A percentile compares a stretch with the other conserved stretches of the same genome.
These are phyloP conservation scores for Spathaspora girioi DNA, from an alignment of 805 yeast genomes.

Conservation along the genomic window DNA sequence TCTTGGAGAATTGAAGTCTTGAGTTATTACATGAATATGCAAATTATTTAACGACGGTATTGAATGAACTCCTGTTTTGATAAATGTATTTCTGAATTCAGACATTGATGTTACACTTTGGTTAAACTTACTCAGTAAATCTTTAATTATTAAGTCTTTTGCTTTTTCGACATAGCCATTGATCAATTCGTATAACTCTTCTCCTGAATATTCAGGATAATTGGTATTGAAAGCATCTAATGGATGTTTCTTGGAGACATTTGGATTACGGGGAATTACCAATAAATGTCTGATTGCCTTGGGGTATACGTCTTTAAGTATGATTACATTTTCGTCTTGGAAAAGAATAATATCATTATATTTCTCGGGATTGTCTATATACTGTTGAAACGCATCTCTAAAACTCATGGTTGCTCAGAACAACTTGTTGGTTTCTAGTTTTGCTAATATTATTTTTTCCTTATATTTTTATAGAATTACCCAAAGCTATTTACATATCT, in stretches of 20 bases:
- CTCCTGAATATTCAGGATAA: slow-evolving; percentile 7
- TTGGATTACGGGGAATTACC: slow-evolving; percentile 50
- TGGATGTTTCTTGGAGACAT: slow-evolving; percentile 48
- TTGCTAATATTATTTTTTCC: neutral
- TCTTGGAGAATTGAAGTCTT: slow-evolving; percentile 52
- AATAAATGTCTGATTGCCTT: slow-evolving; percentile 60
- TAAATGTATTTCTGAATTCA: slow-evolving; percentile 21
- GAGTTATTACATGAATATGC: slow-evolving; percentile 71
- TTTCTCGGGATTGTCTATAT: slow-evolving; percentile 45
- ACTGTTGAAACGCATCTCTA: slow-evolving; percentile 44
- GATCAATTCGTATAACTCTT: slow-evolving; percentile 22
- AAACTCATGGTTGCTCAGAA: slow-evolving; percentile 38
- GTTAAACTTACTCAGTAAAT: slow-evolving; percentile 18
- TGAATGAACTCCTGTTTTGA: slow-evolving; percentile 64
- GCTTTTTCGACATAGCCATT: slow-evolving; percentile 35
- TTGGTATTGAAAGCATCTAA: slow-evolving; percentile 40
- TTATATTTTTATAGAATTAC: neutral
- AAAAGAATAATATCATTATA: slow-evolving; percentile 36
- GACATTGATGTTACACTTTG: slow-evolving; percentile 7
- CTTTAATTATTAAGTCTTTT: slow-evolving; percentile 24
- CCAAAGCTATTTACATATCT: neutral
- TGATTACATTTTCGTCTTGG: slow-evolving; percentile 49
- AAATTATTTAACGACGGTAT: slow-evolving; percentile 67
- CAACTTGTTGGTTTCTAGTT: neutral
- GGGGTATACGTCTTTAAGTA: slow-evolving; percentile 60